These are phyloP conservation scores for Myrica gale DNA, from an alignment of 306 rosid genomes.

Conservation along the genomic window DNA sequence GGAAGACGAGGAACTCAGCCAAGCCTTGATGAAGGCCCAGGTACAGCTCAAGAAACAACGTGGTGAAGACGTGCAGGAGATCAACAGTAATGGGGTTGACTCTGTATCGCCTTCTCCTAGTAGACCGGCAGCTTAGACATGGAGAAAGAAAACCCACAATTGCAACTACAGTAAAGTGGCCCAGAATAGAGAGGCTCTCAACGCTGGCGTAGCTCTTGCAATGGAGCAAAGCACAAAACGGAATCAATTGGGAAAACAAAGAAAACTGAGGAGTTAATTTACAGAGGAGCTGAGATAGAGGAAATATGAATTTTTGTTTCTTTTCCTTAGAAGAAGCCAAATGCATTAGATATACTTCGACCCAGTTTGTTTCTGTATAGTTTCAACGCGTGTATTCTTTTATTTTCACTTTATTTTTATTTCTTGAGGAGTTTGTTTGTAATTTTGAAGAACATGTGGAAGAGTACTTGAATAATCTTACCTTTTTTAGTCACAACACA, in stretches of 20 bases:
- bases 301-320: slow-evolving; percentile 12
- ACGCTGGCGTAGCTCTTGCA: background rate
- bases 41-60: slow-evolving; percentile 40
- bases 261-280: background rate
- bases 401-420: background rate
- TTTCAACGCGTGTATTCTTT: background rate
- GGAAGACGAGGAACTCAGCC: slow-evolving; percentile 47
- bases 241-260: background rate
- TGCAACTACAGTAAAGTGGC: background rate
- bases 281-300: background rate
- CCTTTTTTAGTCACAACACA: too few species aligned
- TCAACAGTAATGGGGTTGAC: slow-evolving; percentile 9
- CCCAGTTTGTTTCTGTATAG: slow-evolving; percentile 22
- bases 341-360: background rate
- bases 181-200: background rate
- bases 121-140: background rate
- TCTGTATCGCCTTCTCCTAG: background rate
- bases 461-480: too few species aligned
- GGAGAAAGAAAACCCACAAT: background rate
- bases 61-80: slow-evolving; percentile 27
- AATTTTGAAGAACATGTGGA: background rate
- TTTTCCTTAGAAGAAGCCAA: background rate
- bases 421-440: slow-evolving; percentile 1
- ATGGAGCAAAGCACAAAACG: background rate
- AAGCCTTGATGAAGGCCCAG: slow-evolving; percentile 49